Conservation (phyloP, 805 yeast genomes). For the Geotrichum ghanense region DNA sequence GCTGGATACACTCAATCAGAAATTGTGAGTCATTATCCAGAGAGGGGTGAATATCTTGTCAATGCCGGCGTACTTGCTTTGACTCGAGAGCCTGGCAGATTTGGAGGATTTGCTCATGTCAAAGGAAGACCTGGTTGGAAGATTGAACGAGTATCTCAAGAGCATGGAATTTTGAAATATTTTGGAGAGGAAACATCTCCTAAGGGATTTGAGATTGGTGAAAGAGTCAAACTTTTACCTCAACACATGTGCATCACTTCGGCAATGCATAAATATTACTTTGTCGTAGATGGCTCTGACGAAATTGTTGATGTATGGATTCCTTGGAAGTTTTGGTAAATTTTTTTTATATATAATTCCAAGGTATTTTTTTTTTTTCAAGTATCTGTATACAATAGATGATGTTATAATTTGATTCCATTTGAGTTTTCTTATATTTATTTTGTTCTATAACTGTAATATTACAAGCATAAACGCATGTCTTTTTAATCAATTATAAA, state of each 20-base stretch:
- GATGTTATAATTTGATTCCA: no score
- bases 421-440: no score
- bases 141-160: constrained; percentile 62
- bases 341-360: background rate
- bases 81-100: constrained; percentile 57
- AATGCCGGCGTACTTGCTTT: constrained; percentile 67
- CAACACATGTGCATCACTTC: constrained; percentile 71
- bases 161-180: constrained; percentile 55
- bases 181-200: constrained; percentile 3
- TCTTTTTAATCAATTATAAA: no score
- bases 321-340: constrained; percentile 45
- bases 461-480: no score
- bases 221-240: constrained; percentile 44
- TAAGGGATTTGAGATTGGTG: constrained; percentile 29
- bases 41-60: constrained; percentile 50
- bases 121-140: constrained; percentile 34
- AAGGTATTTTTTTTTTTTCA: background rate
- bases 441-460: no score
- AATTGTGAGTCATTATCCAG: constrained; percentile 47
- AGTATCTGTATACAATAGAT: no score
- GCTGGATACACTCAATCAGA: constrained; percentile 47
- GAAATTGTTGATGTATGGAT: constrained; percentile 51
- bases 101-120: constrained; percentile 37
- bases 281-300: constrained; percentile 38
- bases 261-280: constrained; percentile 46